Evolutionary conservation across 1,284 basidiomycete species (phyloP).

Genomic region (Hypsizygus ulmarius): DNA sequence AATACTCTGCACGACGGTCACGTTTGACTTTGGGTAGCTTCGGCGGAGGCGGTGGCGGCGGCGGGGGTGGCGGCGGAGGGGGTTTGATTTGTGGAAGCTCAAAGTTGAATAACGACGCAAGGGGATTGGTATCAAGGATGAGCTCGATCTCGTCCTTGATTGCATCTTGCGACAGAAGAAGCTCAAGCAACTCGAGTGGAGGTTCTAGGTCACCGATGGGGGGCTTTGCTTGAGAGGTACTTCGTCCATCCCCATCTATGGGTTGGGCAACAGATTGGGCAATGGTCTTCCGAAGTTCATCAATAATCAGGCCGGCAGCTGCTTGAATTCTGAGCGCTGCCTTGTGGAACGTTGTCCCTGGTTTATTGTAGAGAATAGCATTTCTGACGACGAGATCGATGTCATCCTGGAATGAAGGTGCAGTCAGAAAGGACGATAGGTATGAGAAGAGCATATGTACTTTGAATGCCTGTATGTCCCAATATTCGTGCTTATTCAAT

Average conservation of each 20-base stretch:
- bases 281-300: slow-evolving; percentile 18
- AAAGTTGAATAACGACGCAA: slow-evolving; percentile 67
- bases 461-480: slow-evolving; percentile 73
- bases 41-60: slow-evolving; percentile 32
- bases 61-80: slow-evolving; percentile 35
- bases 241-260: not conserved
- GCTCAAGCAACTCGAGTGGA: slow-evolving; percentile 49
- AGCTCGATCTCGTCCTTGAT: slow-evolving; percentile 54
- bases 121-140: slow-evolving; percentile 53
- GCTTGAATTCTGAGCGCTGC: slow-evolving; percentile 70
- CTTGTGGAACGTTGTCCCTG: slow-evolving; percentile 72
- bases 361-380: slow-evolving; percentile 84
- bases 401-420: slow-evolving; percentile 57
- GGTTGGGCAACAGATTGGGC: not conserved
- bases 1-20: slow-evolving; percentile 38
- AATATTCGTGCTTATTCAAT: slow-evolving; percentile 78
- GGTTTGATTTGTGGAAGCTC: slow-evolving; percentile 64
- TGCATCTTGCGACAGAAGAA: slow-evolving; percentile 49
- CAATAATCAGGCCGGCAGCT: slow-evolving; percentile 56
- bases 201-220: slow-evolving; percentile 70
- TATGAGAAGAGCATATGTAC: slow-evolving; percentile 37
- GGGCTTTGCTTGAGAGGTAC: slow-evolving; percentile 6
- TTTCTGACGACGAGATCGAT: slow-evolving; percentile 83
- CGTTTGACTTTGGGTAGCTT: slow-evolving; percentile 40
- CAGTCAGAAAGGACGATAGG: not conserved